phyloP scores from a whole-genome alignment of 2,329 filamentous ascomycete species.

The Sporothrix phasma region DNA sequence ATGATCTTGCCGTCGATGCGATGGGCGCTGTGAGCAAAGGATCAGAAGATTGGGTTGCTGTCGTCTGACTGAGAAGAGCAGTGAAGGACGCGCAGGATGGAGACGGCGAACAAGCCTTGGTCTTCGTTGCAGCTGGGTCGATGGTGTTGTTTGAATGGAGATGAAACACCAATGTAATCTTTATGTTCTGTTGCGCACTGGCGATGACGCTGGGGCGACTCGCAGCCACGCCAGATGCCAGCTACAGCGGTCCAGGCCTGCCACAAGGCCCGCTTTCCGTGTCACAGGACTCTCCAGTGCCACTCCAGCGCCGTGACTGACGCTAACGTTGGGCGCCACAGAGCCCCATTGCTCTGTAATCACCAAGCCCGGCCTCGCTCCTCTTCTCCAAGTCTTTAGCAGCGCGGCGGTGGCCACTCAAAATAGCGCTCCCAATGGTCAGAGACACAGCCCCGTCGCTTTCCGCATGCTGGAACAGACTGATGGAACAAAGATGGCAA shows the following conservation, averaged over 20 bases:
- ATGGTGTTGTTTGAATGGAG: not conserved
- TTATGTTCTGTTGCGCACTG: not conserved
- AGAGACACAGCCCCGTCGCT: constrained; percentile 14
- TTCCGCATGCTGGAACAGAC: constrained; percentile 2
- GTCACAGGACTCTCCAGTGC: not conserved
- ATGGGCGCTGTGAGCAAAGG: not conserved
- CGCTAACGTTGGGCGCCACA: no score
- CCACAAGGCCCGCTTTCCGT: not conserved
- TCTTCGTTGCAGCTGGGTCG: not conserved
- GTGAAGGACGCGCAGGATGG: not conserved
- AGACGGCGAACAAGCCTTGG: not conserved
- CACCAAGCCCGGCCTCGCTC: not conserved
- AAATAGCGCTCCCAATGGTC: constrained; percentile 4
- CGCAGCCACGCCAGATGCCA: not conserved
- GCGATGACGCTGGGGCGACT: constrained; percentile 4
- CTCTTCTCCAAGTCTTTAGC: not conserved
- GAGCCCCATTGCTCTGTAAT: no score
- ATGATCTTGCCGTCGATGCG: not conserved
- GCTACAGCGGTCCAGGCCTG: not conserved
- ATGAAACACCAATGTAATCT: constrained; percentile 5
- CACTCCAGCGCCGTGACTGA: not conserved
- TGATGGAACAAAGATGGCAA: not conserved
- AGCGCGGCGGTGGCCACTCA: constrained; percentile 6
- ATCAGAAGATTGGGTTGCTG: not conserved
- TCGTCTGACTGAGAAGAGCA: not conserved